A percentile compares a stretch with the other conserved stretches of the same genome.
Evolutionary conservation across 225 moss, liverwort and hornwort species (phyloP).

Genomic region (Polytrichum formosum): DNA sequence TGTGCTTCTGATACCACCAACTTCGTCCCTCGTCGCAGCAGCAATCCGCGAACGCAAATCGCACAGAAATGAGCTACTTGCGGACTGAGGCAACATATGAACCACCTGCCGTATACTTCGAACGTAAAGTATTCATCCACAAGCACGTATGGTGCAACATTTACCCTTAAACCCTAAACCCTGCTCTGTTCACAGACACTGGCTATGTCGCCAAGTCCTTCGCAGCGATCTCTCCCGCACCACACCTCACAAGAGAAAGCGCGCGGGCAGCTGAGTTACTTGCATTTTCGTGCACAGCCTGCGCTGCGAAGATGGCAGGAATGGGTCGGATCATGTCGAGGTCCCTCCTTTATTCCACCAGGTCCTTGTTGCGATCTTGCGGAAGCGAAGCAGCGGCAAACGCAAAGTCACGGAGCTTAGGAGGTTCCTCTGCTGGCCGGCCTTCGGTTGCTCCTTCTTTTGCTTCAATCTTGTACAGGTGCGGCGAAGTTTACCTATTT

Average conservation of each 20-base stretch:
- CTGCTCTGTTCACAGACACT: background rate
- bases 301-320: conserved; percentile 29
- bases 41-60: no score
- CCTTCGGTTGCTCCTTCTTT: background rate
- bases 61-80: no score
- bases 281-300: background rate
- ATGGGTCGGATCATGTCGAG: conserved; percentile 43
- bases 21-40: no score
- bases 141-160: background rate
- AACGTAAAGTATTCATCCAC: no score
- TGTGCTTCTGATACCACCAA: no score
- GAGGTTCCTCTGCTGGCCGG: conserved; percentile 18
- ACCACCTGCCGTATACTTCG: no score
- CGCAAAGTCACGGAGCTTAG: conserved; percentile 16
- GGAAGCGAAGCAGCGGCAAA: conserved; percentile 18
- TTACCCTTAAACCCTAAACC: background rate
- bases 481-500: background rate
- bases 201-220: conserved; percentile 6
- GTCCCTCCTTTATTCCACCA: conserved; percentile 40
- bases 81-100: no score
- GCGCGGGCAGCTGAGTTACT: no score
- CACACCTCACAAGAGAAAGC: background rate
- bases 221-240: background rate
- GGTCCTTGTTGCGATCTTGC: conserved; percentile 39
- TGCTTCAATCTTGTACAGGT: conserved; percentile 40